phyloP scores from a whole-genome alignment of 2,329 filamentous ascomycete genomes.

The Neonectria magnoliae region DNA sequence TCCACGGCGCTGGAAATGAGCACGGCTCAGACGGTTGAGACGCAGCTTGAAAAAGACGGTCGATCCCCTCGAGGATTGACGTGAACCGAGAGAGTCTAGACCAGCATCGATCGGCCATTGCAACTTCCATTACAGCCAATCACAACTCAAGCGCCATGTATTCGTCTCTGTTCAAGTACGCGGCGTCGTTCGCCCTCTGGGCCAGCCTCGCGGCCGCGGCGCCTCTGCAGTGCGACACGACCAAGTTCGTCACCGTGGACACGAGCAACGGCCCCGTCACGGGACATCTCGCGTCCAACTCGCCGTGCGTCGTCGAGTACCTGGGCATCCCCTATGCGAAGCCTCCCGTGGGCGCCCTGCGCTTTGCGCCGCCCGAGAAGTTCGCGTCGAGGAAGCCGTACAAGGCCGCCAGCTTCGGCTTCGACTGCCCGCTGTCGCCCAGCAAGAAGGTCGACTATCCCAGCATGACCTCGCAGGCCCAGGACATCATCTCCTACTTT shows the following conservation, averaged over 20 bases:
- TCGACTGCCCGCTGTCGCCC: slow-evolving; percentile 31
- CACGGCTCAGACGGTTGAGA: neutral
- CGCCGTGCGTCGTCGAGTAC: slow-evolving; percentile 48
- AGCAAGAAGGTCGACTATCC: slow-evolving; percentile 35
- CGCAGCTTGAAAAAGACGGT: neutral
- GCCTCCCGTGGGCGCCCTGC: slow-evolving; percentile 49
- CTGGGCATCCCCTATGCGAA: slow-evolving; percentile 54
- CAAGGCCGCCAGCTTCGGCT: slow-evolving; percentile 26
- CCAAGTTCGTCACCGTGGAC: slow-evolving; percentile 38
- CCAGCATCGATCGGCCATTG: neutral
- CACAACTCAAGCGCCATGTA: slow-evolving; percentile 3
- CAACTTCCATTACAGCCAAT: neutral
- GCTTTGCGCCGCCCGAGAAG: slow-evolving; percentile 49
- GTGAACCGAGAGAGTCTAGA: neutral
- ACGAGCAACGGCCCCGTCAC: slow-evolving; percentile 48
- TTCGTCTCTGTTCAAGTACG: slow-evolving; percentile 3
- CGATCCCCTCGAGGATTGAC: neutral
- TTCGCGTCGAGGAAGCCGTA: slow-evolving; percentile 30
- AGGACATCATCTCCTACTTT: slow-evolving; percentile 34
- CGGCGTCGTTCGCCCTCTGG: slow-evolving; percentile 20
- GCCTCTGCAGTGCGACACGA: slow-evolving; percentile 23
- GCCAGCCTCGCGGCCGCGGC: slow-evolving; percentile 19
- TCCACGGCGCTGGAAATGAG: neutral
- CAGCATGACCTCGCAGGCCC: slow-evolving; percentile 31
- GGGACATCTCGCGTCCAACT: slow-evolving; percentile 45